Evolutionary conservation across 345 rosid genomes (phyloP), one percentile per base, ranked within the genome.

Genomic region (Xanthoceras sorbifolium): DNA sequence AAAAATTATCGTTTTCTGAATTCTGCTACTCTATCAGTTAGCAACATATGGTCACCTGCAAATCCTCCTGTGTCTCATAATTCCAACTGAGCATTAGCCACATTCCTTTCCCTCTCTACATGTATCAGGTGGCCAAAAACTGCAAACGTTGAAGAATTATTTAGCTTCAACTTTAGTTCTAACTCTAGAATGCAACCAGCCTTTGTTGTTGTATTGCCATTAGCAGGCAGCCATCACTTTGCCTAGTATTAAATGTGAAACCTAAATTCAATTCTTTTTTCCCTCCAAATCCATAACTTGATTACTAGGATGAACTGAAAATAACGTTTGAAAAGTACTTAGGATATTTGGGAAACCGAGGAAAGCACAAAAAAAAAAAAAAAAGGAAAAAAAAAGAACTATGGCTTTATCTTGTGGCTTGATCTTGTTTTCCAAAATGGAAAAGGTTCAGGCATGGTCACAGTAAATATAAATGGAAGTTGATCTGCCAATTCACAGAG

Each of bases 261-360:
- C 17, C 17, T 69, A 50, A n/a, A 48, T 29, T 26, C 61, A 69
- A 54, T 18, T 52, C 12, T 71, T 59, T 32, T n/a, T 5, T 3
- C 23, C 23, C 62, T 7, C 62, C 62, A 57, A 22, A 6, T 57
- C 26, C 28, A 17, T 57, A 32, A 55, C 4, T 48, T 54, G 63
- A 71, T 31, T 55, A 17, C 44, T 54, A 54, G 74, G 64, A 20
- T 71, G 74, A 71, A 71, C 8, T 54, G 46, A 57, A 42, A 57
- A 34, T n/a, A 32, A 71, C 23, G 28, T 54, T 57, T 11, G 10
- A 54, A 28, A 50, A 52, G 46, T 52, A 31, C 12, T 20, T 9
- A 29, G 73, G 44, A 69, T 25, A 28, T 29, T 70, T 70, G 63
- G 59, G 48, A 54, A 70, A 55, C 34, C 14, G 29, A 71, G 20